Percentiles rank a stretch among this genome's conserved stretches.
Evolutionary conservation across 352 stramenopile genomes (phyloP).

Genomic region (Globisporangium paddicum): DNA sequence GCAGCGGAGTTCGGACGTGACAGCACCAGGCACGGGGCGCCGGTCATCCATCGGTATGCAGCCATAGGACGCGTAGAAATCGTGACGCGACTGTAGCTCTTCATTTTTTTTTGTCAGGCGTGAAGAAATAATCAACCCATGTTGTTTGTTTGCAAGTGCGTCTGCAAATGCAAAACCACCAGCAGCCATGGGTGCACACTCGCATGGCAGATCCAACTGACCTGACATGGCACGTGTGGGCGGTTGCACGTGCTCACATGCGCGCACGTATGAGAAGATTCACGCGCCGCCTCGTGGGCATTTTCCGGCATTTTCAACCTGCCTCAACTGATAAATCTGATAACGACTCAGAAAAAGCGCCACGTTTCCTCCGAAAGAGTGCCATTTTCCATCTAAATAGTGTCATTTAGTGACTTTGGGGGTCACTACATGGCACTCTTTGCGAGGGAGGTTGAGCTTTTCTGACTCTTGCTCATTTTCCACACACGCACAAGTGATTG

Average conservation of each 20-base stretch:
- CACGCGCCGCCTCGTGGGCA: neutral
- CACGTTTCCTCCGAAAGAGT: no score
- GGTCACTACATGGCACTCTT: neutral
- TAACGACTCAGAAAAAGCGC: neutral
- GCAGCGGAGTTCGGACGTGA: neutral
- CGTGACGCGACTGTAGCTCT: no score
- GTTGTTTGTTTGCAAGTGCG: neutral
- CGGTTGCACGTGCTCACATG: neutral
- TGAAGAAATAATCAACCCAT: neutral
- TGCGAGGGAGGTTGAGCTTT: neutral
- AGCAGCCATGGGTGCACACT: neutral
- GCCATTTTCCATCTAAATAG: no score
- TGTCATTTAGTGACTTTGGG: no score
- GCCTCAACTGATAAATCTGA: no score
- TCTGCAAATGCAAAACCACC: neutral
- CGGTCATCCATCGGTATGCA: conserved; percentile 1
- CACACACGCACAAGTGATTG: neutral
- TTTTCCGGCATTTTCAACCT: neutral
- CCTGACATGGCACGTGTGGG: neutral
- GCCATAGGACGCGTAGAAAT: no score
- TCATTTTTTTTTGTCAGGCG: neutral
- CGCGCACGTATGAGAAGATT: neutral
- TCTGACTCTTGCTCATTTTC: conserved; percentile 1
- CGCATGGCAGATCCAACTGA: neutral
- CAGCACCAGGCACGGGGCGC: neutral